Evolutionary conservation across 352 stramenopile species (phyloP).

Genomic region (Phytophthora sojae): DNA sequence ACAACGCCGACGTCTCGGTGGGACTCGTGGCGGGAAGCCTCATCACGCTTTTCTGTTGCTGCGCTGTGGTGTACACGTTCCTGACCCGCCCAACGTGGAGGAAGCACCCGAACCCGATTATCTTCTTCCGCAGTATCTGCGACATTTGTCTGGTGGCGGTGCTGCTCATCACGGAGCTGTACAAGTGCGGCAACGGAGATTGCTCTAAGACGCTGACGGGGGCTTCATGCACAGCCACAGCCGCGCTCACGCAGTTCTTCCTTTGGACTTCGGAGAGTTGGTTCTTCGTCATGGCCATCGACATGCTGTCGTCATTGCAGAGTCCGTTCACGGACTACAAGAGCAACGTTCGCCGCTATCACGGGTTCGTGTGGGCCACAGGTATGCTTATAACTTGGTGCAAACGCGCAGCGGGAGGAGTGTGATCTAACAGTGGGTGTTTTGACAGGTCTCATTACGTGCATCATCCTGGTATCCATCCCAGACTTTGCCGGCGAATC

Average conservation of each 20-base stretch:
- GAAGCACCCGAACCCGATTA: constrained; percentile 90
- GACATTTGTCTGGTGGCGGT: constrained; percentile 85
- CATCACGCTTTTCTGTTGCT: constrained; percentile 81
- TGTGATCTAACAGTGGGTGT: constrained; percentile 14
- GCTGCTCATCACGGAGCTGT: constrained; percentile 80
- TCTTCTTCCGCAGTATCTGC: constrained; percentile 87
- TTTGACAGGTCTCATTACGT: constrained; percentile 61
- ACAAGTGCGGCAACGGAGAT: constrained; percentile 70
- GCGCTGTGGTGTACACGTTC: constrained; percentile 83
- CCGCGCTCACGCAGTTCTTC: constrained; percentile 87
- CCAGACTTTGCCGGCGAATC: constrained; percentile 74
- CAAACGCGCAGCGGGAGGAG: background rate
- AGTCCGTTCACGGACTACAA: constrained; percentile 92
- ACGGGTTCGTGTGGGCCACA: constrained; percentile 84
- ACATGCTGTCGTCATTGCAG: constrained; percentile 86
- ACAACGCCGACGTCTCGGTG: constrained; percentile 63
- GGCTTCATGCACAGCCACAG: constrained; percentile 66
- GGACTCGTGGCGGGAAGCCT: constrained; percentile 78
- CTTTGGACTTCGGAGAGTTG: constrained; percentile 89
- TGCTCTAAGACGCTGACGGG: constrained; percentile 48
- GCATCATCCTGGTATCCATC: constrained; percentile 76
- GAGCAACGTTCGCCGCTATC: constrained; percentile 83
- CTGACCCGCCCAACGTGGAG: constrained; percentile 78
- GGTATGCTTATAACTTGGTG: constrained; percentile 32
- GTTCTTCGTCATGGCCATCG: constrained; percentile 92